Evolutionary conservation across 805 yeast genomes (phyloP).

Genomic region (Kockiozyma suomiensis): DNA sequence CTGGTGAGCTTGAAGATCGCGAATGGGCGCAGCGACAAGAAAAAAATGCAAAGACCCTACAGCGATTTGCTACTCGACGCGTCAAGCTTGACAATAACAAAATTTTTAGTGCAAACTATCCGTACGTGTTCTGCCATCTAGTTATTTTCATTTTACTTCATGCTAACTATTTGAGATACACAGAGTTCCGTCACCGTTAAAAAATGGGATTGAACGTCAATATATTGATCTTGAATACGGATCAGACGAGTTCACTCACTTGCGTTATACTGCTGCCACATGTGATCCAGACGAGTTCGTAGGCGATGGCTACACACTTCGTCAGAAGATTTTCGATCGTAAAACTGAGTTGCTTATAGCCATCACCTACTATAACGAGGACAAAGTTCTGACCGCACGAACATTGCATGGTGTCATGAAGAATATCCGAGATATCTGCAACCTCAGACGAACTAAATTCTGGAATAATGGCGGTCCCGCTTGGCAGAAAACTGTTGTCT

Average conservation of each 20-base stretch:
- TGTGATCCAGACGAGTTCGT: slow-evolving; percentile 69
- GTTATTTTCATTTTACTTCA: too few species aligned
- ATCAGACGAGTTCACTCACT: slow-evolving; percentile 56
- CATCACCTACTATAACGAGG: slow-evolving; percentile 69
- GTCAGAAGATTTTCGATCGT: slow-evolving; percentile 60
- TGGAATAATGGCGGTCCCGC: slow-evolving; percentile 50
- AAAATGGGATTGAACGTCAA: slow-evolving; percentile 43
- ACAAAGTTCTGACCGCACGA: slow-evolving; percentile 61
- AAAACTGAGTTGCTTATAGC: slow-evolving; percentile 64
- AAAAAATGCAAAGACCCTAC: slow-evolving; percentile 33
- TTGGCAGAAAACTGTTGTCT: slow-evolving; percentile 70
- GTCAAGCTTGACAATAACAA: slow-evolving; percentile 45
- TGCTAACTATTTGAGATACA: not conserved
- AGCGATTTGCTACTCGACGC: slow-evolving; percentile 43
- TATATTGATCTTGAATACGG: slow-evolving; percentile 45
- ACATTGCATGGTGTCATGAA: slow-evolving; percentile 64
- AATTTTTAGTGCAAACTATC: slow-evolving; percentile 37
- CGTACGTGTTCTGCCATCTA: slow-evolving; percentile 8
- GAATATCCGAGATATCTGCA: slow-evolving; percentile 63
- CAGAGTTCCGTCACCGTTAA: slow-evolving; percentile 48
- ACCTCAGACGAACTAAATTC: slow-evolving; percentile 49
- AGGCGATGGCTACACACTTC: slow-evolving; percentile 56
- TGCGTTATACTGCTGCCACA: slow-evolving; percentile 65
- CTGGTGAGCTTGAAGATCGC: slow-evolving; percentile 14
- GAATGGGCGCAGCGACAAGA: slow-evolving; percentile 42